Evolutionary conservation across 495 filamentous ascomycete species (phyloP).

Genomic region (Pyrenopolyporus hunteri): DNA sequence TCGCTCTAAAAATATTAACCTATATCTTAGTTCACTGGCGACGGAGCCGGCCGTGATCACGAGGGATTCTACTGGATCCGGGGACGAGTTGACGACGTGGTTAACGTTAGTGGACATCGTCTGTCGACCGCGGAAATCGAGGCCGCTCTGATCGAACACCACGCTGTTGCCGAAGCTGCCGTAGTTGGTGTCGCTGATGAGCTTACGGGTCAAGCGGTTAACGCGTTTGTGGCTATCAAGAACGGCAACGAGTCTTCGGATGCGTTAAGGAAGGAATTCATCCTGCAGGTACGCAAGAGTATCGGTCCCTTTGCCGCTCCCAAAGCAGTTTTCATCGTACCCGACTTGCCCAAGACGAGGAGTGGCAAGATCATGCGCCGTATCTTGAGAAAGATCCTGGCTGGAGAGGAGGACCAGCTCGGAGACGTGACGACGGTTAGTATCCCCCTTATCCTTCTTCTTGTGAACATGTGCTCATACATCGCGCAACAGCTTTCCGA

Average conservation of each 20-base stretch:
- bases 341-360: conserved; percentile 94
- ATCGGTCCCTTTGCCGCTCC: conserved; percentile 98
- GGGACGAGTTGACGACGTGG: conserved; percentile 96
- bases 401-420: conserved; percentile 94
- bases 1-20: conserved; percentile 45
- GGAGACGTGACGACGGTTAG: conserved; percentile 92
- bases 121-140: conserved; percentile 98
- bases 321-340: conserved; percentile 87
- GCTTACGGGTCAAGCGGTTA: conserved; percentile 94
- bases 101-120: conserved; percentile 96
- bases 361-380: conserved; percentile 99
- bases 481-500: conserved; percentile 73
- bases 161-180: conserved; percentile 88
- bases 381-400: conserved; percentile 95
- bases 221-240: conserved; percentile 94
- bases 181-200: conserved; percentile 94
- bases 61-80: conserved; percentile 99
- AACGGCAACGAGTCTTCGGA: conserved; percentile 79
- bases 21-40: conserved; percentile 82
- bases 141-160: conserved; percentile 91
- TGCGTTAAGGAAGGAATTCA: conserved; percentile 87
- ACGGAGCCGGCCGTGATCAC: conserved; percentile 95
- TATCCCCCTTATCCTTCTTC: conserved; percentile 18
- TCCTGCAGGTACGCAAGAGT: conserved; percentile 92
- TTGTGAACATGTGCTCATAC: conserved; percentile 46